These are phyloP conservation scores for Seminavis robusta DNA, from an alignment of 108 stramenopile genomes.

Conservation along the genomic window DNA sequence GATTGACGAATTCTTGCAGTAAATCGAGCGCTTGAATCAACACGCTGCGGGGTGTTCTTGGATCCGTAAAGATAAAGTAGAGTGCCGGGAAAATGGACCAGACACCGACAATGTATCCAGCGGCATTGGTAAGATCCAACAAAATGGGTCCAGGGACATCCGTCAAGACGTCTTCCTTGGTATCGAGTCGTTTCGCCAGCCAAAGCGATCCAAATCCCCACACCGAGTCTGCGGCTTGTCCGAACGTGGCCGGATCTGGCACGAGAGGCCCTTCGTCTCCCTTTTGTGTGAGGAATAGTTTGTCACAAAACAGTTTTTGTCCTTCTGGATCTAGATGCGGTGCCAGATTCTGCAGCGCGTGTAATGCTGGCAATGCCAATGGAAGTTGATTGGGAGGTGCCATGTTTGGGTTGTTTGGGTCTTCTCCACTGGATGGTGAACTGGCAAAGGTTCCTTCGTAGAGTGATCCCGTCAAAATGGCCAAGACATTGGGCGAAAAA, in stretches of 20 bases:
- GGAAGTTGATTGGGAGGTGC: conserved; percentile 30
- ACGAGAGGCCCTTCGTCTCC: conserved; percentile 31
- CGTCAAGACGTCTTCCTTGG: conserved; percentile 38
- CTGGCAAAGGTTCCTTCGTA: conserved; percentile 51
- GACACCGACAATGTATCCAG: conserved; percentile 20
- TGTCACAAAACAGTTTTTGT: conserved; percentile 65
- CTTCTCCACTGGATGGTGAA: conserved; percentile 3
- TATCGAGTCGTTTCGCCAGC: conserved; percentile 74
- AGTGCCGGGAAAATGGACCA: conserved; percentile 53
- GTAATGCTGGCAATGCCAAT: conserved; percentile 54
- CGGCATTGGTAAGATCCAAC: conserved; percentile 15
- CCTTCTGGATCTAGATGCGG: conserved; percentile 75
- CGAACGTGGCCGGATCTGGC: conserved; percentile 27
- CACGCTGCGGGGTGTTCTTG: conserved; percentile 25
- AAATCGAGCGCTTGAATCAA: conserved; percentile 40
- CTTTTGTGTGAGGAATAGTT: conserved; percentile 51
- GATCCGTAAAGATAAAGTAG: conserved; percentile 21
- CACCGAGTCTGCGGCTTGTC: conserved; percentile 32
- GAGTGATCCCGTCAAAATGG: conserved; percentile 61
- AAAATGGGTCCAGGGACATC: conserved; percentile 27
- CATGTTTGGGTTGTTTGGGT: not conserved
- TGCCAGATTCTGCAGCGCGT: conserved; percentile 59
- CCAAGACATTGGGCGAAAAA: conserved; percentile 39
- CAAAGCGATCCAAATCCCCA: conserved; percentile 74
- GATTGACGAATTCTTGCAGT: conserved; percentile 43